phyloP scores from a whole-genome alignment of 345 rosid genomes.

The Pelargonium nanum region DNA sequence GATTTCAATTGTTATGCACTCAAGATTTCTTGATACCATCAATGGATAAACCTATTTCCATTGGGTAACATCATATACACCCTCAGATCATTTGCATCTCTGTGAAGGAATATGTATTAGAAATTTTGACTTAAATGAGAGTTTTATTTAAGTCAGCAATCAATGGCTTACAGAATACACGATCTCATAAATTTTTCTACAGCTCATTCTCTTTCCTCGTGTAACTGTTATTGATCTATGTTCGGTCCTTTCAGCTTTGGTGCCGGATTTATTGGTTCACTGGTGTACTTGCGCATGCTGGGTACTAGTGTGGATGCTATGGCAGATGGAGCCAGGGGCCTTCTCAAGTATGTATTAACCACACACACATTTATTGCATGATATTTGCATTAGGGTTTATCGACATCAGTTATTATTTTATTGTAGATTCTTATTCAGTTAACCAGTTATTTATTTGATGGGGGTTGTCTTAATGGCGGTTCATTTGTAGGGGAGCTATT shows the following conservation, averaged over 20 bases:
- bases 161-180: not conserved
- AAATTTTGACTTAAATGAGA: not conserved
- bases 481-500: slow-evolving; percentile 60
- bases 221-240: slow-evolving; percentile 1
- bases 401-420: not conserved
- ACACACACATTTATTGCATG: not conserved
- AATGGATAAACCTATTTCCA: no score
- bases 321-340: slow-evolving; percentile 77
- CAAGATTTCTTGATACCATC: no score
- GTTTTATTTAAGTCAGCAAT: not conserved
- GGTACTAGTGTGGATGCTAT: slow-evolving; percentile 80
- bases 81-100: no score
- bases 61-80: no score
- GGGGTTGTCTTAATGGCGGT: slow-evolving; percentile 3
- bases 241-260: slow-evolving; percentile 47
- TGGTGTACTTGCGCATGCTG: slow-evolving; percentile 74
- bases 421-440: not conserved
- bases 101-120: no score
- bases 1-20: no score
- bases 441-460: slow-evolving; percentile 1
- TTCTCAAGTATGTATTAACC: slow-evolving; percentile 48
- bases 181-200: not conserved
- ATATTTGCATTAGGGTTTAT: not conserved
- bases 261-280: slow-evolving; percentile 68
- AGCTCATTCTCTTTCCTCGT: not conserved